Conservation (phyloP, 495 filamentous ascomycete genomes). For the Articulospora tetracladia region DNA sequence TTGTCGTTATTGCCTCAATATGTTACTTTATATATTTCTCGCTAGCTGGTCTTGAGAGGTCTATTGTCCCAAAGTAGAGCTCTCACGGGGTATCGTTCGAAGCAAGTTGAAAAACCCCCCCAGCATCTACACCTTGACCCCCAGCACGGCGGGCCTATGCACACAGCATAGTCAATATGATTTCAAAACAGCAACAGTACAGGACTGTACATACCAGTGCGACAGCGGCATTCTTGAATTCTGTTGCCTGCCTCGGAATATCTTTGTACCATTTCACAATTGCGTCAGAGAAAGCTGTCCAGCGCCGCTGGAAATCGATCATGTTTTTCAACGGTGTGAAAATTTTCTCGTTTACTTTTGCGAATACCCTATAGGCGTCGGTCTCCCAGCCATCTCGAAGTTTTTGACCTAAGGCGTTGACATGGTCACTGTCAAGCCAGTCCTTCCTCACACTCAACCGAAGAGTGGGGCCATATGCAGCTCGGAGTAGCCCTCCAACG, state of each 20-base stretch:
- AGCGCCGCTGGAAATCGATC: neutral
- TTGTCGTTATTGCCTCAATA: neutral
- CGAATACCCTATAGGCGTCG: constrained; percentile 1
- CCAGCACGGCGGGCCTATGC: neutral
- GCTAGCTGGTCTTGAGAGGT: neutral
- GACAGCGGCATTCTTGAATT: neutral
- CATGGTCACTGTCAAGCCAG: neutral
- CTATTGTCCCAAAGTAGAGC: neutral
- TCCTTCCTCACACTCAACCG: constrained; percentile 1
- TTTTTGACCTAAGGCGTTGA: neutral
- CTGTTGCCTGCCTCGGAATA: neutral
- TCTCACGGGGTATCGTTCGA: neutral
- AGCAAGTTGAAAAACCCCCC: neutral
- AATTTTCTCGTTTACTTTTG: neutral
- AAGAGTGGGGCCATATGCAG: neutral
- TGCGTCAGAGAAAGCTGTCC: neutral
- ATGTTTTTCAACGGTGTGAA: constrained; percentile 1
- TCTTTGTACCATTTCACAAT: neutral
- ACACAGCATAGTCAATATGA: neutral
- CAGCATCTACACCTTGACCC: neutral
- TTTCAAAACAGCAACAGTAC: neutral
- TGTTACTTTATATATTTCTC: neutral
- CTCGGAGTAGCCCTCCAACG: constrained; percentile 3
- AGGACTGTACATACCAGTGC: neutral
- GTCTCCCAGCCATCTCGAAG: constrained; percentile 2